Evolutionary conservation across 495 filamentous ascomycete species (phyloP), one percentile per base, ranked within the genome.

Genomic region (Penicillium macrosclerotiorum): DNA sequence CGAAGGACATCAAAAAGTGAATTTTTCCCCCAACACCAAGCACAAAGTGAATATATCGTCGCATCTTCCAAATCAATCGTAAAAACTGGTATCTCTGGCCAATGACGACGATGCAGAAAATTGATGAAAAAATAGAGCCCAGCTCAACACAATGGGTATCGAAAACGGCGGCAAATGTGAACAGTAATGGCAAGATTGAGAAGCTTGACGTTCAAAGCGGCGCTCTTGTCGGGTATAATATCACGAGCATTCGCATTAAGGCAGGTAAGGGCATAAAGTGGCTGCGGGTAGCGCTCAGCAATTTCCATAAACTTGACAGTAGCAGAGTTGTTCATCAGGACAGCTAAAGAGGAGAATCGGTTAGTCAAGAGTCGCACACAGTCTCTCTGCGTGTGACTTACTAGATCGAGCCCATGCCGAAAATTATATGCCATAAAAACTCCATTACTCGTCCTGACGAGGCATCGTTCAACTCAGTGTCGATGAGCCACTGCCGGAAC

Each of bases 351-450:
- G n/a, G n/a, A n/a, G n/a, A n/a, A n/a, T n/a, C 23, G 20, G 42
- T 33, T 32, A 35, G 22, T 12, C 14, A 13, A 12, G n/a, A n/a
- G n/a, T n/a, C n/a, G n/a, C n/a, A 26, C 11, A 38, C 3, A 3
- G 16, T 11, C 4, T n/a, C n/a, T n/a, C n/a, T n/a, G n/a, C n/a
- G n/a, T n/a, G 16, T 24, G n/a, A 66, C 71, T 47, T 53, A 75
- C 68, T 75, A 75, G 16, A 77, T 63, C 3, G 68, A 61, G 13
- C 65, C 48, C 59, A 61, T 71, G 27, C 71, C 71, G 47, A 89
- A 89, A 23, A 89, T 71, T 45, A 76, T 80, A 59, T 84, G 83
- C 82, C 83, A 90, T 13, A 85, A 55, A 56, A 86, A 89, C 65
- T 89, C 86, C 78, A 83, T 84, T 1, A 86, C 75, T n/a, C 86